These are phyloP conservation scores for Crithidia mellificae DNA, from an alignment of 208 protist species.

Conservation along the genomic window DNA sequence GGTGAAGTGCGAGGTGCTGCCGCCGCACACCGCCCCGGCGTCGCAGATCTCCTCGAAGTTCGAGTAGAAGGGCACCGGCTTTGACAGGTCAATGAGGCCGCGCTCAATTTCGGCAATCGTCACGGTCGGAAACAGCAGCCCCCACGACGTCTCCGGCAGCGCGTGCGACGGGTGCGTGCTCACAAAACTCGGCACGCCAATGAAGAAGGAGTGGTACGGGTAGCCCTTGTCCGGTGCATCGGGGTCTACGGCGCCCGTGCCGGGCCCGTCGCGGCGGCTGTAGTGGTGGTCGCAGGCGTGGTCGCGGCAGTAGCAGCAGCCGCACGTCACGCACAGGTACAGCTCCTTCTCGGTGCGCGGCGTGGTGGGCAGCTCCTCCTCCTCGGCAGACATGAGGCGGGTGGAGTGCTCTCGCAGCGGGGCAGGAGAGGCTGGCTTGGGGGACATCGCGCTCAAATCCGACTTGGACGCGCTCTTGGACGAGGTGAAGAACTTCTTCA, in stretches of 20 bases:
- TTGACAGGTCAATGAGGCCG: conserved; percentile 23
- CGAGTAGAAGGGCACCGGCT: conserved; percentile 39
- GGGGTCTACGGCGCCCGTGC: conserved; percentile 8
- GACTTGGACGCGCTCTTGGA: conserved; percentile 28
- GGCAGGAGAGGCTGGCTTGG: conserved; percentile 1
- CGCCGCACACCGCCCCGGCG: conserved; percentile 15
- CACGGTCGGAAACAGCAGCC: conserved; percentile 59
- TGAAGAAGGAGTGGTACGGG: conserved; percentile 66
- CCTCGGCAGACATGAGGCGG: conserved; percentile 33
- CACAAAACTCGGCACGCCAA: conserved; percentile 55
- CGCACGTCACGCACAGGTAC: conserved; percentile 75
- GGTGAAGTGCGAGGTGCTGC: conserved; percentile 11
- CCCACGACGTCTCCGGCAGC: conserved; percentile 40
- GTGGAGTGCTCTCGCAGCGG: conserved; percentile 20
- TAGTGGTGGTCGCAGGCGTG: conserved; percentile 65
- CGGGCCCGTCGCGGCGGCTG: conserved; percentile 28
- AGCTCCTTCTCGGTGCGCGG: conserved; percentile 58
- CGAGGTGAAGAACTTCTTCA: conserved; percentile 32
- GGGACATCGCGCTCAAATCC: conserved; percentile 12
- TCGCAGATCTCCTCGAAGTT: conserved; percentile 47
- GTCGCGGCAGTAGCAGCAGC: conserved; percentile 63
- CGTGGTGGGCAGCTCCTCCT: conserved; percentile 52
- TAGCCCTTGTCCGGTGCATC: conserved; percentile 37
- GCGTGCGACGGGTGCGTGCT: conserved; percentile 43
- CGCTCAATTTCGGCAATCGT: conserved; percentile 38